Base-by-base conservation (phyloP, 2,329 filamentous ascomycete genomes). In the Fusarium brachygibbosum region DNA sequence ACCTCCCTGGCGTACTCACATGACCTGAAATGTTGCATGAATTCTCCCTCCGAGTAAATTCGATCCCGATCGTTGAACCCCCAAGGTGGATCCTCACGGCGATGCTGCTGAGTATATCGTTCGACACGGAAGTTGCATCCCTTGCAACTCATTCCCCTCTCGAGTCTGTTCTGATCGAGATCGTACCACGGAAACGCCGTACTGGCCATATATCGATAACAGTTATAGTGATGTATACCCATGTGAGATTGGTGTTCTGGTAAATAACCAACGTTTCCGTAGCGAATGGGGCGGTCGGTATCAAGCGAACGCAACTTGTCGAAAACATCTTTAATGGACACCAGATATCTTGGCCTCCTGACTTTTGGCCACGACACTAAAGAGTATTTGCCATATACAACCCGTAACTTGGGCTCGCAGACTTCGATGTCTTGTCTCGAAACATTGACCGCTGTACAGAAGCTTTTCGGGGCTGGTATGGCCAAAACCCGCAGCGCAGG, bases 101-200 rank as follows among this genome's bases (percentile, higher is more conserved):
- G 23, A 25, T 6, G 21, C 10, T 17, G 21, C 16, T 16, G 21
- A 42, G 40, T 29, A 49, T 52, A 44, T 4, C 54, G 44, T 28
- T 68, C 63, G 7, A 59, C 40, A 3, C 28, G 53, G 6, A 68
- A 59, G 19, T 68, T 64, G 13, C 63, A 68, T 10, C 63, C 65
- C 29, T 63, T 67, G 23, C 65, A 68, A 14, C 29, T 68, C 19
- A 59, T 11, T 1, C 65, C 65, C 14, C 5, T 3, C 4, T 68
- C 65, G 4, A 37, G 3, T 13, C 42, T 31, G 11, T 41, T 23
- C 2, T 19, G 13, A 16, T 5, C 21, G 2, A 29, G 12, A 17
- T 68, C 49, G 5, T 51, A 64, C 53, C 53, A 68, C 2, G 58
- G 65, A 5, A 68, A 64, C 1, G 44, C 49, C 0, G 63, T 41